phyloP scores from a whole-genome alignment of 2,329 filamentous ascomycete species.

The Chaetomium olivaceum region DNA sequence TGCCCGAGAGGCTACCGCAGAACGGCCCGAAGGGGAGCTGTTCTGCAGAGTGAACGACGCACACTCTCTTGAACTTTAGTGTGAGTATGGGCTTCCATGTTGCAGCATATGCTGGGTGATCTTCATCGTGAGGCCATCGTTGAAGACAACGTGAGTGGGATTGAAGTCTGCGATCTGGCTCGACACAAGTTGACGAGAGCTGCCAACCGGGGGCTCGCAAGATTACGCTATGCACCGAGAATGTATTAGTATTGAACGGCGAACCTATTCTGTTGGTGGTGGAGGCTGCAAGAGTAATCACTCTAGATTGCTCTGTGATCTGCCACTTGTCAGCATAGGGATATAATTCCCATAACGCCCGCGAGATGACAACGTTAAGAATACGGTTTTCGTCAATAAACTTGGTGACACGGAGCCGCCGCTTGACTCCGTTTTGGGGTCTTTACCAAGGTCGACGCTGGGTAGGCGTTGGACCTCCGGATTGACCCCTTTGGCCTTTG shows the following conservation, averaged over 20 bases:
- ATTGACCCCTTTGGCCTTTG: conserved; percentile 25
- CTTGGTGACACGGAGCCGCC: conserved; percentile 14
- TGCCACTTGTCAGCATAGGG: background rate
- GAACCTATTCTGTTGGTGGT: background rate
- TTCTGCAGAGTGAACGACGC: conserved; percentile 31
- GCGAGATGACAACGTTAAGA: conserved; percentile 27
- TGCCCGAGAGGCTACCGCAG: conserved; percentile 28
- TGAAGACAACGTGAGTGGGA: conserved; percentile 33
- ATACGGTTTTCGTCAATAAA: conserved; percentile 27
- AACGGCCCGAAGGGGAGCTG: conserved; percentile 33
- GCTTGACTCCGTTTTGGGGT: conserved; percentile 1
- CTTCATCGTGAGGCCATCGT: conserved; percentile 33
- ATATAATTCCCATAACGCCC: conserved; percentile 23
- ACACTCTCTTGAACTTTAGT: conserved; percentile 27
- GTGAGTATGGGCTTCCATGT: background rate
- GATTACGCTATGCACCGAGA: background rate
- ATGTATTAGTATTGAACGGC: background rate
- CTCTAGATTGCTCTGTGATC: conserved; percentile 27
- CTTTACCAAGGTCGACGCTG: conserved; percentile 8
- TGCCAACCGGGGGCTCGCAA: conserved; percentile 19
- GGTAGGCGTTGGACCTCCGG: conserved; percentile 19
- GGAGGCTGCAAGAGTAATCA: background rate
- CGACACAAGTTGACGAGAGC: conserved; percentile 22
- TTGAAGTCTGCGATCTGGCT: conserved; percentile 22
- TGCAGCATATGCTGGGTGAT: conserved; percentile 22